phyloP scores from a whole-genome alignment of 441 rosid genomes.

The Lepidium campestre region DNA sequence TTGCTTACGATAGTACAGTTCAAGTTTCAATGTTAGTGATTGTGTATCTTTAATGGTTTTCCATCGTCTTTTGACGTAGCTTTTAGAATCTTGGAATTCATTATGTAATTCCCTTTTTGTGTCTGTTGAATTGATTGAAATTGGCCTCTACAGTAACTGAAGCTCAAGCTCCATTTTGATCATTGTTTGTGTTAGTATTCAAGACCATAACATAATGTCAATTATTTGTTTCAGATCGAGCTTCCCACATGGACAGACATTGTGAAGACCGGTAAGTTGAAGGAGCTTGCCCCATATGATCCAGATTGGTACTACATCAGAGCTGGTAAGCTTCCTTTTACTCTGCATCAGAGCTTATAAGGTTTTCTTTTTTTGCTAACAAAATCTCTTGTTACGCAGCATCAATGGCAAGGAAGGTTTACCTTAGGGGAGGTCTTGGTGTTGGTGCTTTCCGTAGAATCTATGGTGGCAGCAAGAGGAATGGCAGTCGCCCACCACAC shows the following conservation, averaged over 20 bases:
- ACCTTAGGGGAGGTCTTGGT: slow-evolving; percentile 84
- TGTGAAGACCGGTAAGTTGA: slow-evolving; percentile 73
- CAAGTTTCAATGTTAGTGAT: background rate
- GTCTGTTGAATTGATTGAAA: background rate
- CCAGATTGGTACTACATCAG: slow-evolving; percentile 88
- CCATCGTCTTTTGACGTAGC: background rate
- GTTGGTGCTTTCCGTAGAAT: slow-evolving; percentile 86
- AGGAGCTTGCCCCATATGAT: slow-evolving; percentile 94
- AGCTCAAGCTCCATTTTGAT: background rate
- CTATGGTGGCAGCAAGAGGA: slow-evolving; percentile 91
- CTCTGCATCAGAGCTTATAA: background rate
- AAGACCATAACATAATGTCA: background rate
- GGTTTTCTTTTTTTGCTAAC: background rate
- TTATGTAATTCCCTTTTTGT: background rate
- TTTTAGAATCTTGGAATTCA: background rate
- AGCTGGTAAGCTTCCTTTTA: slow-evolving; percentile 43
- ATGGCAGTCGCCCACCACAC: slow-evolving; percentile 90
- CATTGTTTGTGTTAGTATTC: background rate
- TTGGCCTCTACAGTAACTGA: background rate
- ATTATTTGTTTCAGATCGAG: slow-evolving; percentile 44
- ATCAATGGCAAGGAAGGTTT: slow-evolving; percentile 87
- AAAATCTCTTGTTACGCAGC: slow-evolving; percentile 33
- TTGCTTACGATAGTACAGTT: background rate
- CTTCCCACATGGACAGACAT: slow-evolving; percentile 86
- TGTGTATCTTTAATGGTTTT: background rate